Evolutionary conservation across 2,329 filamentous ascomycete species (phyloP).

Genomic region (Fusarium longipes): DNA sequence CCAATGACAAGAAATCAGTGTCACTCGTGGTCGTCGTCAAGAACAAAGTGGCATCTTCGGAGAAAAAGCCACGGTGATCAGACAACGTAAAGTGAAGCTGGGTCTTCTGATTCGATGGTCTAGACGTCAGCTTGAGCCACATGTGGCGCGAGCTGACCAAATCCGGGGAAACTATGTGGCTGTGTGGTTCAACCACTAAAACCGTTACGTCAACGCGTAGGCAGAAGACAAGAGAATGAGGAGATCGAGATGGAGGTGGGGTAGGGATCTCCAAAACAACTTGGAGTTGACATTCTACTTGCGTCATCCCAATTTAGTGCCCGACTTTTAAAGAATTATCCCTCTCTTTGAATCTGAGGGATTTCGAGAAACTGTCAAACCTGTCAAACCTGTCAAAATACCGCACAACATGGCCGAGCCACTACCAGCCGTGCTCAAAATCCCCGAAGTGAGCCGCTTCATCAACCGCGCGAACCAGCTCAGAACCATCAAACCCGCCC

Average conservation of each 20-base stretch:
- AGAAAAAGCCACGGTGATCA: constrained; percentile 50
- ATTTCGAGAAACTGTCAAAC: background rate
- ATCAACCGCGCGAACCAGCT: constrained; percentile 86
- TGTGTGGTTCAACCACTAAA: constrained; percentile 8
- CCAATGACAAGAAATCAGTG: constrained; percentile 18
- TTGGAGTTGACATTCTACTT: constrained; percentile 20
- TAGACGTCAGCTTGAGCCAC: constrained; percentile 42
- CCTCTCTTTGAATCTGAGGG: background rate
- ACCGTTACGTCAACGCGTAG: constrained; percentile 33
- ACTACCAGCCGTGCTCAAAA: constrained; percentile 67
- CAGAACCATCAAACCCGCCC: constrained; percentile 83
- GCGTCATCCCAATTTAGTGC: constrained; percentile 22
- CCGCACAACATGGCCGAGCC: constrained; percentile 70
- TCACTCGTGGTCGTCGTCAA: constrained; percentile 22
- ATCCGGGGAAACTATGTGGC: constrained; percentile 36
- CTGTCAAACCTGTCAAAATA: background rate
- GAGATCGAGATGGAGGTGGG: constrained; percentile 30
- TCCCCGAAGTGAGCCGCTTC: constrained; percentile 86
- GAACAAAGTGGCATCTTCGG: constrained; percentile 47
- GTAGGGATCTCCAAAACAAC: constrained; percentile 30
- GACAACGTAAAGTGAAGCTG: constrained; percentile 31
- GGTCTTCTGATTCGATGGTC: constrained; percentile 29
- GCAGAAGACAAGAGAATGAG: constrained; percentile 17
- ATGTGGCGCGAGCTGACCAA: constrained; percentile 34
- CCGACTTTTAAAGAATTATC: background rate